Conservation (phyloP, 148 eudicot genomes). For the Cornus kousa region DNA sequence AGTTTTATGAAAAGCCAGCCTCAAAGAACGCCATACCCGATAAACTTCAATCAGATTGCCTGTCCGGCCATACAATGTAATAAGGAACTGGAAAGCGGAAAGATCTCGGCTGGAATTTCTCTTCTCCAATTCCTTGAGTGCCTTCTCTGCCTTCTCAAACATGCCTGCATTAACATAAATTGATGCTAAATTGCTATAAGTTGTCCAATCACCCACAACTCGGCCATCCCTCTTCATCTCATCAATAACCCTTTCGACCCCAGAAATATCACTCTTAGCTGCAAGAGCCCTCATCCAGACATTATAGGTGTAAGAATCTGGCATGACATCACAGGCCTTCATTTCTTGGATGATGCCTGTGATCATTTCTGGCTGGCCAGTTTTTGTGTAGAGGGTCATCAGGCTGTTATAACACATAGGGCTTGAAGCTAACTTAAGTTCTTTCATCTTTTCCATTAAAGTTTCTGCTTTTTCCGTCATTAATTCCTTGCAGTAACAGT, state of each 20-base stretch:
- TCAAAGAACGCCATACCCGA: conserved; percentile 88
- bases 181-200: conserved; percentile 91
- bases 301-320: conserved; percentile 73
- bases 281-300: conserved; percentile 95
- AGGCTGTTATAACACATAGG: conserved; percentile 90
- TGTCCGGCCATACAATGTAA: conserved; percentile 74
- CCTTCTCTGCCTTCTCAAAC: conserved; percentile 69
- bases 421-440: conserved; percentile 63
- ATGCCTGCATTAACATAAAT: conserved; percentile 70
- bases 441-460: conserved; percentile 91
- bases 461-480: conserved; percentile 80
- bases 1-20: conserved; percentile 74
- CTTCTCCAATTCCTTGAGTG: conserved; percentile 88
- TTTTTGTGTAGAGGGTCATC: conserved; percentile 75
- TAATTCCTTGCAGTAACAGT: conserved; percentile 82
- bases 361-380: conserved; percentile 60
- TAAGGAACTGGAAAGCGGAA: conserved; percentile 69
- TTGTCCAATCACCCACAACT: conserved; percentile 83
- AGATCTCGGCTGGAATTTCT: conserved; percentile 47
- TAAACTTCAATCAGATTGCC: conserved; percentile 78
- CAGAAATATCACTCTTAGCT: conserved; percentile 62
- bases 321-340: conserved; percentile 74
- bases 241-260: conserved; percentile 84
- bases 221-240: conserved; percentile 94
- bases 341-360: conserved; percentile 80